phyloP scores from a whole-genome alignment of 2,329 filamentous ascomycete species.

The Colletotrichum incanum region DNA sequence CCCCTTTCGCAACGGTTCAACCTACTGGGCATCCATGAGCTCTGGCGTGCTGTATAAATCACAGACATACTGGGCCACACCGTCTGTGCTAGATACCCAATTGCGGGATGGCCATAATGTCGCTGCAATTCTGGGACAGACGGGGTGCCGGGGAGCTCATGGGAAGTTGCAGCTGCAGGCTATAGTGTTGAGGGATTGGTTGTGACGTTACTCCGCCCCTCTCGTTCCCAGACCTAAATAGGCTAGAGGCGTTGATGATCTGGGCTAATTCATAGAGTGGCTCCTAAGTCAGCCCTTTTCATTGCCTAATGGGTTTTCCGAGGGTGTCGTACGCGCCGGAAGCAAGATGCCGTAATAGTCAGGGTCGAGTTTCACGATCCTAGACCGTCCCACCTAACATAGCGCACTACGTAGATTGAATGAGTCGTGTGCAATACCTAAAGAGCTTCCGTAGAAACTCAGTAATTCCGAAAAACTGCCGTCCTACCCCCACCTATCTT shows the following conservation, averaged over 20 bases:
- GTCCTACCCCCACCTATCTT: background rate
- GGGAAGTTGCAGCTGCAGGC: too few species aligned
- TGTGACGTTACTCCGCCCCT: too few species aligned
- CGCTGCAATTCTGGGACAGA: background rate
- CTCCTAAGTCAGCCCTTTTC: background rate
- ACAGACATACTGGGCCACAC: background rate
- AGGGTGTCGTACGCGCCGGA: background rate
- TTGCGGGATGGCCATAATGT: background rate
- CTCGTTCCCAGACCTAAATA: background rate
- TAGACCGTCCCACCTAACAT: background rate
- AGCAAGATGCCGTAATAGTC: background rate
- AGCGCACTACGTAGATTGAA: background rate
- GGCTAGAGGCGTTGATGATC: background rate
- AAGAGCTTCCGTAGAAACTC: background rate
- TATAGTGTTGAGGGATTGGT: background rate
- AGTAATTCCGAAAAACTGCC: background rate
- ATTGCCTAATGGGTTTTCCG: background rate
- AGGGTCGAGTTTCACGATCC: background rate
- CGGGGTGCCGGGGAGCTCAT: background rate
- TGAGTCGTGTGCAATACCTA: background rate
- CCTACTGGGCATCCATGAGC: background rate
- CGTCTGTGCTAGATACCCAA: background rate
- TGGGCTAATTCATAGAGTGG: too few species aligned
- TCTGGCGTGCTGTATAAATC: background rate
- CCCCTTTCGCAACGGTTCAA: background rate